Percentiles rank a stretch among this genome's conserved stretches.
Evolutionary conservation across 73 alveolate species (phyloP).

Genomic region (Loxodes magnus): DNA sequence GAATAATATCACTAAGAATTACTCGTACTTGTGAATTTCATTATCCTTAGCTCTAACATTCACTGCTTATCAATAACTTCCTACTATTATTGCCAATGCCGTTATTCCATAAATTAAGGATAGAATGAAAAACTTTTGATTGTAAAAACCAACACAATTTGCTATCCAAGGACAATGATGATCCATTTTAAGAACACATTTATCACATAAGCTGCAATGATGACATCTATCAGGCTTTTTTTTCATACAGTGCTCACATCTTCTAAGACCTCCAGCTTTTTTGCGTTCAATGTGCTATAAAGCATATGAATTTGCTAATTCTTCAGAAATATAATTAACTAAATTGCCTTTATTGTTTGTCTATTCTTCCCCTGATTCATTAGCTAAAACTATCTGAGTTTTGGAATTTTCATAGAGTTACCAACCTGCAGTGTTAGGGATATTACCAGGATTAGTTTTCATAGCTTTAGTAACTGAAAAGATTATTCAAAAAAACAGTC

Average conservation of each 20-base stretch:
- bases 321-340: too few species aligned
- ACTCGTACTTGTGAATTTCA: too few species aligned
- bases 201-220: constrained; percentile 34
- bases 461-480: too few species aligned
- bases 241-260: constrained; percentile 38
- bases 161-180: constrained; percentile 46
- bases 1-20: too few species aligned
- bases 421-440: constrained; percentile 35
- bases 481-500: too few species aligned
- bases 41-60: too few species aligned
- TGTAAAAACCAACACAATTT: constrained; percentile 34
- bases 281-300: constrained; percentile 33
- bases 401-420: not conserved
- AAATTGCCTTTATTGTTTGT: too few species aligned
- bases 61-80: too few species aligned
- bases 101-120: constrained; percentile 17
- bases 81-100: too few species aligned
- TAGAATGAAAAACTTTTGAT: constrained; percentile 19
- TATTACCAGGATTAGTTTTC: constrained; percentile 28
- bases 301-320: too few species aligned
- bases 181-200: constrained; percentile 32
- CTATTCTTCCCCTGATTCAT: not conserved
- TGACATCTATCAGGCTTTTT: constrained; percentile 37
- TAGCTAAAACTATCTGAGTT: not conserved
- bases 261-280: constrained; percentile 20